Conservation (phyloP, 2,329 filamentous ascomycete genomes). For the Scedosporium minutisporum region DNA sequence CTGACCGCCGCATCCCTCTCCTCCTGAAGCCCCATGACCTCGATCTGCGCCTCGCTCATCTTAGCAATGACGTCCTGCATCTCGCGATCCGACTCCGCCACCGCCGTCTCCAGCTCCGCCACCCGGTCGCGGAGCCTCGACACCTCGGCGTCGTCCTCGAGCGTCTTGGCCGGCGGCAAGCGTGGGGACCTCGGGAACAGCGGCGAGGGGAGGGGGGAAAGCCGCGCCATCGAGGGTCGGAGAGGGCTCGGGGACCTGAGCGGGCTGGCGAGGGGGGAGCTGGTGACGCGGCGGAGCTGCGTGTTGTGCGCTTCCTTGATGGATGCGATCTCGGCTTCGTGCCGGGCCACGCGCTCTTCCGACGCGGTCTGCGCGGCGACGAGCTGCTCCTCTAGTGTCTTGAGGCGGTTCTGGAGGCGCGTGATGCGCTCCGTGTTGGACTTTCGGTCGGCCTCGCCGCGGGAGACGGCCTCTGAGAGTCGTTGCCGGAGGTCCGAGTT, state of each 20-base stretch:
- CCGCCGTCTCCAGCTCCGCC: constrained; percentile 71
- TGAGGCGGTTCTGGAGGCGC: constrained; percentile 70
- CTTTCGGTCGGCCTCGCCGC: constrained; percentile 76
- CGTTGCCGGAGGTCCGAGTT: constrained; percentile 69
- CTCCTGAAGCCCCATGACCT: constrained; percentile 70
- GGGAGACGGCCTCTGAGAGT: constrained; percentile 67
- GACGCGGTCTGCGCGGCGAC: constrained; percentile 74
- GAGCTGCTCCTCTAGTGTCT: constrained; percentile 73
- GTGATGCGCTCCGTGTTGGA: constrained; percentile 74
- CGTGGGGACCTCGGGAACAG: constrained; percentile 28
- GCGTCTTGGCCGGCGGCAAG: constrained; percentile 50
- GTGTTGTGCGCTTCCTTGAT: constrained; percentile 68
- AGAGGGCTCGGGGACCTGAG: constrained; percentile 17
- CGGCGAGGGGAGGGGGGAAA: constrained; percentile 23
- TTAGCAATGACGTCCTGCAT: constrained; percentile 73
- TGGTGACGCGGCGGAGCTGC: constrained; percentile 66
- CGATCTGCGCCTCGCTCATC: constrained; percentile 75
- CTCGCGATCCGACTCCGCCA: constrained; percentile 50
- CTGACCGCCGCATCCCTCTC: constrained; percentile 65
- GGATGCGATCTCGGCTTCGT: constrained; percentile 74
- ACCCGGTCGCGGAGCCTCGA: constrained; percentile 69
- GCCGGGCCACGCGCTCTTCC: constrained; percentile 71
- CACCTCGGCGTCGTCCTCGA: constrained; percentile 65
- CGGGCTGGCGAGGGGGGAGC: constrained; percentile 17
- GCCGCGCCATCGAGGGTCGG: constrained; percentile 8